Evolutionary conservation across 225 moss, liverwort and hornwort genomes (phyloP).

Genomic region (Takakia lepidozioides): DNA sequence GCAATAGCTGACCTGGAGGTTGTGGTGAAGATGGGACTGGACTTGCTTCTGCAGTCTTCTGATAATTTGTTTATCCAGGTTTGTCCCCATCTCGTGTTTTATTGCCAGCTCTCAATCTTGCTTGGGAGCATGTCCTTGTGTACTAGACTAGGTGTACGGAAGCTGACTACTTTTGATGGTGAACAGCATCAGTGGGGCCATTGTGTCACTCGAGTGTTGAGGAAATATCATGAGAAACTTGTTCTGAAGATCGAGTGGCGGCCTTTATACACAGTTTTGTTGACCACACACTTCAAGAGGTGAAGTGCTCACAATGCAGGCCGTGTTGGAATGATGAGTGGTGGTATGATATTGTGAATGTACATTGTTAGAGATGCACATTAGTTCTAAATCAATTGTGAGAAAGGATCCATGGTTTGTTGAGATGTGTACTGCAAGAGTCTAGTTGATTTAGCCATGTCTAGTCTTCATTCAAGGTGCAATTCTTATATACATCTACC

Average conservation of each 20-base stretch:
- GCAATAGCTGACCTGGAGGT: slow-evolving; percentile 49
- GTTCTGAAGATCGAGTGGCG: slow-evolving; percentile 54
- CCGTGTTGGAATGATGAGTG: too few relatives aligned
- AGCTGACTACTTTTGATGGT: slow-evolving; percentile 1
- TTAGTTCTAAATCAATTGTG: too few relatives aligned
- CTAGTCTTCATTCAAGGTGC: not conserved
- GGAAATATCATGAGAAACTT: slow-evolving; percentile 57
- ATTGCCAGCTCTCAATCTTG: too few relatives aligned
- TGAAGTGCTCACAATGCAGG: too few relatives aligned
- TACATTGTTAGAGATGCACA: too few relatives aligned
- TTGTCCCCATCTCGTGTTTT: slow-evolving; percentile 1
- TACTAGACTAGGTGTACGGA: slow-evolving; percentile 1
- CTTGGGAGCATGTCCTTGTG: not conserved
- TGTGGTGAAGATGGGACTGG: slow-evolving; percentile 35
- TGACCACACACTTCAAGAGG: slow-evolving; percentile 74
- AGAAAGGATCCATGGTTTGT: too few relatives aligned
- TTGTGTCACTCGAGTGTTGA: slow-evolving; percentile 47
- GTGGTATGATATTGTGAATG: too few relatives aligned
- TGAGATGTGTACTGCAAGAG: too few relatives aligned
- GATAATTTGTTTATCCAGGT: slow-evolving; percentile 73
- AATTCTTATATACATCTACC: too few relatives aligned
- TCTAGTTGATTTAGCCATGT: too few relatives aligned
- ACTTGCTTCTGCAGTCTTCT: slow-evolving; percentile 48
- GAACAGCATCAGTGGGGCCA: slow-evolving; percentile 65
- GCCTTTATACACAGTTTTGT: slow-evolving; percentile 50